Evolutionary conservation across 2,329 filamentous ascomycete genomes (phyloP).

Genomic region (Pseudocercospora pini-densiflorae): DNA sequence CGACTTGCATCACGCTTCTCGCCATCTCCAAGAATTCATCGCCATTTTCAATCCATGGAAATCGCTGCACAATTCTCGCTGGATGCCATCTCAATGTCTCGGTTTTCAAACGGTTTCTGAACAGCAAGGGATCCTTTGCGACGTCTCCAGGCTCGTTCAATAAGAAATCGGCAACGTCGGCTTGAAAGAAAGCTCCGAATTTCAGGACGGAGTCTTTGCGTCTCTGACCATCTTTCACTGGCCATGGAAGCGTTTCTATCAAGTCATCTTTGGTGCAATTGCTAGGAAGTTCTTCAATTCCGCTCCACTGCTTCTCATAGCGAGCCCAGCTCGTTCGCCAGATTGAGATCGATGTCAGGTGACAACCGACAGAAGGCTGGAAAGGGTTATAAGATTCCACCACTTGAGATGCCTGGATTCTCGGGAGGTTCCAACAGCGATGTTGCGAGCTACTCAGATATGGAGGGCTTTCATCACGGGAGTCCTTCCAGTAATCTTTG

Average conservation of each 20-base stretch:
- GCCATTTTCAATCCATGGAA: not conserved
- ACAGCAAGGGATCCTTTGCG: not conserved
- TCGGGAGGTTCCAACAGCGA: not conserved
- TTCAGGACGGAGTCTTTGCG: not conserved
- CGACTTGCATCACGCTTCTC: conserved; percentile 11
- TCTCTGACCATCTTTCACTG: not conserved
- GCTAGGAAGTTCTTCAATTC: not conserved
- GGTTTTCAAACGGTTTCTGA: conserved; percentile 7
- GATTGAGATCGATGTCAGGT: not conserved
- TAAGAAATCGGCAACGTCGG: not conserved
- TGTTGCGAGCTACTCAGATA: too few relatives aligned
- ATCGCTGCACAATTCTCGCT: conserved; percentile 11
- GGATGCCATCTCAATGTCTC: conserved; percentile 11
- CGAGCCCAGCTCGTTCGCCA: not conserved
- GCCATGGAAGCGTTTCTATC: not conserved
- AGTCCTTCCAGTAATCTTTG: too few relatives aligned
- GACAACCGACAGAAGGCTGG: not conserved
- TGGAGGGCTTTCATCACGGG: too few relatives aligned
- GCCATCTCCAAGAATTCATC: conserved; percentile 8
- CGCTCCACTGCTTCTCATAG: not conserved
- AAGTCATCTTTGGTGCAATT: not conserved
- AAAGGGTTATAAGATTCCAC: not conserved
- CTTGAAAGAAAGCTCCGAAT: not conserved
- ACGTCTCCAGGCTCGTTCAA: not conserved
- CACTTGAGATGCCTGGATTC: not conserved